Base-by-base conservation (phyloP, 345 rosid species). In the Salix brachista region DNA sequence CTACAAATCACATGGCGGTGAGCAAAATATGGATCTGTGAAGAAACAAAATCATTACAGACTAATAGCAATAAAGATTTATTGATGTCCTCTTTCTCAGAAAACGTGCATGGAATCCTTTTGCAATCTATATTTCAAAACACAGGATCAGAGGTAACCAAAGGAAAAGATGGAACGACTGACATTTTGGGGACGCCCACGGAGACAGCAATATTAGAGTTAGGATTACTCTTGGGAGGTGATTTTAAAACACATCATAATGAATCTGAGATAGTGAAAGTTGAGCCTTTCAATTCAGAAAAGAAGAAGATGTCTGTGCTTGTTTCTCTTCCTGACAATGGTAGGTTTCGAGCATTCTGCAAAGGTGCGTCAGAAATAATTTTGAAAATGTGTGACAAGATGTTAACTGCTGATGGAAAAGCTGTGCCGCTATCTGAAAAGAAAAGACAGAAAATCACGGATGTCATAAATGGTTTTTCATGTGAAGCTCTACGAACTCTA, bases 1-100 rank as follows among this genome's bases (percentile, higher is more conserved):
- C 99, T 25, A 95, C 99, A 44, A 95, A 95, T 81, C 97, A 90
- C 86, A 95, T 95, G 99, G 91, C 89, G 42, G 97, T 93, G 56
- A 81, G 83, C 69, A 92, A 91, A 75, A 84, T 90, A 77, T 94
- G 99, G 96, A 84, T 91, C 48, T 84, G 90, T 71, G 88, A 83
- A 44, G 77, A 83, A 72, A 77, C 75, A 17, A 81, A 74, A 65
- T 25, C 52, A 3, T 42, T 74, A n/a, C 28, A 65, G 62, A 71
- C 75, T 4, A 71, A 67, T 9, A 85, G 81, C 13, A 78, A 25
- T 28, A 65, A 69, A 41, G 77, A 80, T n/a, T 42, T 72, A 56
- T 74, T 86, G 48, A 80, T 69, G 80, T 77, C 86, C 56, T 82
- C 84, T 18, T 60, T 87, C n/a, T 60, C 87, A 32, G 82, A 88